Percentiles rank a stretch among this genome's conserved stretches.
phyloP scores from a whole-genome alignment of 176 grass and related monocot species.

The Eragrostis nindensis region DNA sequence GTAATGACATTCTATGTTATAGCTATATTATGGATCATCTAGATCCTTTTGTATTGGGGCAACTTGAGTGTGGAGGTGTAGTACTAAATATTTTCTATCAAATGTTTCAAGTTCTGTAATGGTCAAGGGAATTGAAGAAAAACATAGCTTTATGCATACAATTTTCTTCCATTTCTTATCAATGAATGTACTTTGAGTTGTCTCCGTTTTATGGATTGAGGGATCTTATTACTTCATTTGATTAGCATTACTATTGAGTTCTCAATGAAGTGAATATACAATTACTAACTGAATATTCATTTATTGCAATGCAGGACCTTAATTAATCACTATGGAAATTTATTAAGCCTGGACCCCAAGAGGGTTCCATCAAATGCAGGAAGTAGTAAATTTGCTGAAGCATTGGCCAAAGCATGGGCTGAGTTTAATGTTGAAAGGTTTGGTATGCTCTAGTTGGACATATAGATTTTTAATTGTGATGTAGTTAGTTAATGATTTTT shows the following conservation, averaged over 20 bases:
- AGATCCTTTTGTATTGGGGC: neutral
- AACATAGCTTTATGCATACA: neutral
- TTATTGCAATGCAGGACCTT: slow-evolving; percentile 65
- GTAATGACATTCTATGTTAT: slow-evolving; percentile 7
- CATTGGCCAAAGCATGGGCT: slow-evolving; percentile 77
- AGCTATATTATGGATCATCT: slow-evolving; percentile 15
- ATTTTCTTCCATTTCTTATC: slow-evolving; percentile 18
- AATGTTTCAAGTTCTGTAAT: neutral
- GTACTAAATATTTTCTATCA: neutral
- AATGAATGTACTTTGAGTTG: neutral
- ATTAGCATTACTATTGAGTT: slow-evolving; percentile 4
- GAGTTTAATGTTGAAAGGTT: slow-evolving; percentile 81
- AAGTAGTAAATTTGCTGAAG: slow-evolving; percentile 59
- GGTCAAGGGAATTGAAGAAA: neutral
- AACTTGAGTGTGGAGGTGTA: neutral
- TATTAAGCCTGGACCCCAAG: slow-evolving; percentile 62
- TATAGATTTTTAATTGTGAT: slow-evolving; percentile 17
- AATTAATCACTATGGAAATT: slow-evolving; percentile 60
- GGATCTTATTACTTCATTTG: slow-evolving; percentile 5
- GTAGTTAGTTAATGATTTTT: slow-evolving; percentile 21
- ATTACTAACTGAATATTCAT: neutral
- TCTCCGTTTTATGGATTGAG: neutral
- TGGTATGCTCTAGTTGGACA: slow-evolving; percentile 33
- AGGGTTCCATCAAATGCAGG: slow-evolving; percentile 82
- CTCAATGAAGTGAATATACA: slow-evolving; percentile 4